Percentiles rank a stretch among this genome's conserved stretches.
phyloP scores from a whole-genome alignment of 169 alveolate genomes.

The Theileria sp. region DNA sequence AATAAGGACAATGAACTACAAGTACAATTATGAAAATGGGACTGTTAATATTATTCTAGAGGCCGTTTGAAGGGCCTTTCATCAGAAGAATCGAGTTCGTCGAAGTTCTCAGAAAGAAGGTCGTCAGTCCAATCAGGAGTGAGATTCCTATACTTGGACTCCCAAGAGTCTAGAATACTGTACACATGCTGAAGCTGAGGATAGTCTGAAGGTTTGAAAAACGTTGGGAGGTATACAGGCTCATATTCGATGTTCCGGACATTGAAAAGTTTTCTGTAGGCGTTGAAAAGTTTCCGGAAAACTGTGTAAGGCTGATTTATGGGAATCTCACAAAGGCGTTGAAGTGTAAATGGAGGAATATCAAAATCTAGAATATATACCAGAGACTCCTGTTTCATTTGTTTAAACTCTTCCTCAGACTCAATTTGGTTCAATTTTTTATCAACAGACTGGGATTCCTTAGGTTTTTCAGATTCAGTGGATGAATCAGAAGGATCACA shows the following conservation, averaged over 20 bases:
- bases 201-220: constrained; percentile 2
- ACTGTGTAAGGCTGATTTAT: constrained; percentile 51
- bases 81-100: background rate
- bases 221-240: constrained; percentile 15
- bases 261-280: constrained; percentile 40
- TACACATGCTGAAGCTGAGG: background rate
- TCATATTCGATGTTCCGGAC: constrained; percentile 25
- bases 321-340: constrained; percentile 55
- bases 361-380: constrained; percentile 15
- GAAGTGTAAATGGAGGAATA: constrained; percentile 50
- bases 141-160: background rate
- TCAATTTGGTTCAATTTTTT: background rate
- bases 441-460: background rate
- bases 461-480: background rate
- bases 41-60: background rate
- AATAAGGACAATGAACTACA: background rate
- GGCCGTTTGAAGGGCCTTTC: constrained; percentile 20
- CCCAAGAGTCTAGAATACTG: constrained; percentile 10
- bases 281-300: constrained; percentile 46
- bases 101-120: constrained; percentile 19
- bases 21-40: background rate
- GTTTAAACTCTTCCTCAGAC: background rate
- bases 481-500: background rate
- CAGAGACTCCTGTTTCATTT: constrained; percentile 15
- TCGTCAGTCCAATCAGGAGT: constrained; percentile 36